Base-by-base conservation (phyloP, 352 stramenopile genomes). In the Discostella stelligera region DNA sequence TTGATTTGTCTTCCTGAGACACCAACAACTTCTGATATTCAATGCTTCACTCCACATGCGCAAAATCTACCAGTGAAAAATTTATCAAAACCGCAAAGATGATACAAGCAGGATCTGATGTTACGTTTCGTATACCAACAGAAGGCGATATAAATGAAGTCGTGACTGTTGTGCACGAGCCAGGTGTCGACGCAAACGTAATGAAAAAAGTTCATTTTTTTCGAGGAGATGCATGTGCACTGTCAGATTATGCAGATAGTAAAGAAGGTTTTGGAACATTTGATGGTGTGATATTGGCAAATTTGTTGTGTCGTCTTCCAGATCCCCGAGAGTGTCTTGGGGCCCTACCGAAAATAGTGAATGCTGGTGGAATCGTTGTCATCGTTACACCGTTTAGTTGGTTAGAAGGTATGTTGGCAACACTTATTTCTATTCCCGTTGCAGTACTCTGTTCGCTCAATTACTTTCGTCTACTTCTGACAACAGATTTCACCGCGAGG, bases 361-460 rank as follows among this genome's bases (percentile, higher is more conserved):
- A 95, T 41, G 85, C 91, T 27, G 94, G 90, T 48, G 96, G 96
- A n/a, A 88, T 98, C 65, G 90, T 98, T 30, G 95, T 97, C 5
- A 91, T 98, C 62, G 92, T 98, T 30, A 98, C 95, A 21, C 96
- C 96, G 25, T 99, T 98, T 87, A 98, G 94, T 60, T 98, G 96
- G 96, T 81, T 99, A 55, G 91, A 96, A 70, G 95, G 62, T 70
- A 98, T 30, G n/a, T 53, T n/a, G 14, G 10, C 46, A 1, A 53
- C 4, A 2, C 10, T 14, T 50, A 50, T 53, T 21, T 46, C 7
- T 10, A 16, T 61, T 3, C n/a, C 23, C 39, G 23, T 61, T 27
- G 23, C 32, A n/a, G 23, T 6, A 23, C 7, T 2, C n/a, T 46
- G 53, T 23, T 25, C n/a, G 23, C 55, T 50, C 14, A 27, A 30